These are phyloP conservation scores for Vicia villosa DNA, from an alignment of 306 rosid genomes.

Conservation along the genomic window DNA sequence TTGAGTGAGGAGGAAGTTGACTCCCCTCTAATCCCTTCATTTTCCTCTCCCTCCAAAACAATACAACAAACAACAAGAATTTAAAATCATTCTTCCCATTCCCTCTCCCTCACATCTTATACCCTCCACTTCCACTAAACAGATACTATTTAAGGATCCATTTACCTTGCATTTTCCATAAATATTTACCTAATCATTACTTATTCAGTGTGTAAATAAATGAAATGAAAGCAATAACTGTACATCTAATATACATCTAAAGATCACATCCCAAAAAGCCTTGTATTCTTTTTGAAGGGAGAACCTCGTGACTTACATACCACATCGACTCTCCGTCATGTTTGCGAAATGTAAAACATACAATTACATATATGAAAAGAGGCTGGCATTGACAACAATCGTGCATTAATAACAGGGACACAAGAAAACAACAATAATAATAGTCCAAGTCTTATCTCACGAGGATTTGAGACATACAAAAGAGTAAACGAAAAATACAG, in stretches of 20 bases:
- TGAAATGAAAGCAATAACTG: no score
- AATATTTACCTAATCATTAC: background rate
- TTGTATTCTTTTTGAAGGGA: background rate
- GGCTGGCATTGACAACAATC: background rate
- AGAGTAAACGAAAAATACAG: constrained; percentile 4
- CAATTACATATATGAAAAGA: background rate
- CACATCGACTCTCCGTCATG: background rate
- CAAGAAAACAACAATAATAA: background rate
- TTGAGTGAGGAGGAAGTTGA: background rate
- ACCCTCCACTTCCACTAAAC: background rate
- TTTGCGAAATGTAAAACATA: background rate
- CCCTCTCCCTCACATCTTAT: background rate
- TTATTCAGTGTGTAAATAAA: background rate
- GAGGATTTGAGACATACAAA: background rate
- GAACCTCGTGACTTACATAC: background rate
- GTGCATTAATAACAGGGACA: background rate
- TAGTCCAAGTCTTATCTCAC: constrained; percentile 2
- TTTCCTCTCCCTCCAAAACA: background rate
- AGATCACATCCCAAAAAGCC: constrained; percentile 4
- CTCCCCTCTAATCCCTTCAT: background rate
- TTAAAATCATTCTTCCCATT: background rate
- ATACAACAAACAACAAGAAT: background rate
- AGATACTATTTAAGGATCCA: background rate
- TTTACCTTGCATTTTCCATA: constrained; percentile 6
- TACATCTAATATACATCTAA: background rate